These are phyloP conservation scores for Corylus heterophylla DNA, from an alignment of 306 rosid genomes.

Conservation along the genomic window DNA sequence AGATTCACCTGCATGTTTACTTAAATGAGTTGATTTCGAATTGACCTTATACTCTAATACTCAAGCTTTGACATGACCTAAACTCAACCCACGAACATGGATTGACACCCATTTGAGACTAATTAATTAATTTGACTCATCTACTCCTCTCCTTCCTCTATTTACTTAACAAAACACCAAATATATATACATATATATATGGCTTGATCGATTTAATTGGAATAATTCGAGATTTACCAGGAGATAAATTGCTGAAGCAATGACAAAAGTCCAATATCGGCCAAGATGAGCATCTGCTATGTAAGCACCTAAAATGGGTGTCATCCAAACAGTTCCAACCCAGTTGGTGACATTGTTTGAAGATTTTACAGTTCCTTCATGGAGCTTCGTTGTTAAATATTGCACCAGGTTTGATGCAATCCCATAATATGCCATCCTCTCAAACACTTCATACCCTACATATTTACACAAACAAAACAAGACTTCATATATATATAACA, in stretches of 20 bases:
- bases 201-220: neutral
- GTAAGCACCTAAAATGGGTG: slow-evolving; percentile 63
- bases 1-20: too few relatives aligned
- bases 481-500: neutral
- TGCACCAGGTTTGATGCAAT: slow-evolving; percentile 62
- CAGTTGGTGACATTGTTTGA: slow-evolving; percentile 73
- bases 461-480: too few relatives aligned
- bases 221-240: slow-evolving; percentile 31
- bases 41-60: too few relatives aligned
- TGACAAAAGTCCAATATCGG: slow-evolving; percentile 65
- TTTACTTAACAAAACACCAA: too few relatives aligned
- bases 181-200: too few relatives aligned
- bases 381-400: slow-evolving; percentile 61
- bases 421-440: slow-evolving; percentile 87
- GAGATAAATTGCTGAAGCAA: slow-evolving; percentile 57
- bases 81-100: too few relatives aligned
- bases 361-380: slow-evolving; percentile 70
- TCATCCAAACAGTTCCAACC: slow-evolving; percentile 69
- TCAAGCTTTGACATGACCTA: too few relatives aligned
- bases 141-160: too few relatives aligned
- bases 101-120: too few relatives aligned
- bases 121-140: too few relatives aligned
- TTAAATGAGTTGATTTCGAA: too few relatives aligned
- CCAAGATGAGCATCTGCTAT: slow-evolving; percentile 70
- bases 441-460: slow-evolving; percentile 67